phyloP scores from a whole-genome alignment of 306 rosid species.

The Ceratonia siliqua region DNA sequence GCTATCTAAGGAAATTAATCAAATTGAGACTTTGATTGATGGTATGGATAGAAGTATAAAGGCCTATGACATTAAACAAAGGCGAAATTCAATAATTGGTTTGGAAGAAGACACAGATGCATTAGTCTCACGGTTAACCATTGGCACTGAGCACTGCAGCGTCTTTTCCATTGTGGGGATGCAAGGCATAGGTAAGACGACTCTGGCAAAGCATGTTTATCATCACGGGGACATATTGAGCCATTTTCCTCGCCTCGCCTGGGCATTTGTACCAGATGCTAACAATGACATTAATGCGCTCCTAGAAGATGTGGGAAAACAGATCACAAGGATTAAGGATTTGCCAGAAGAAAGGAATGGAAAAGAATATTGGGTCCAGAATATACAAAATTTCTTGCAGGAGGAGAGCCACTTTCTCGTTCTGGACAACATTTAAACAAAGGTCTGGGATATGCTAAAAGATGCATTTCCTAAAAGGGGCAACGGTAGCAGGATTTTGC shows the following conservation, averaged over 20 bases:
- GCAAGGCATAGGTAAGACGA: slow-evolving; percentile 34
- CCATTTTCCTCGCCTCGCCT: not conserved
- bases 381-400: not conserved
- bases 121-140: not conserved
- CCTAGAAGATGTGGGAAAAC: not conserved
- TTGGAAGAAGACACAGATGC: slow-evolving; percentile 26
- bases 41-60: too few species aligned
- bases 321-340: too few species aligned
- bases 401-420: not conserved
- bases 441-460: too few species aligned
- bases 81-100: not conserved
- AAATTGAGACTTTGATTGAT: not conserved
- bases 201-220: slow-evolving; percentile 25
- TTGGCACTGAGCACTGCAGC: not conserved
- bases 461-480: too few species aligned
- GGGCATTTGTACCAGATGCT: not conserved
- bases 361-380: not conserved
- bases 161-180: slow-evolving; percentile 25
- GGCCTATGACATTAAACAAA: not conserved
- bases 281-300: not conserved
- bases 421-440: slow-evolving; percentile 15
- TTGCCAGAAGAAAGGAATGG: not conserved
- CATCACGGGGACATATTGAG: not conserved
- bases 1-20: not conserved
- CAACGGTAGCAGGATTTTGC: slow-evolving; percentile 8